phyloP scores from a whole-genome alignment of 1,284 basidiomycete species.

The Apiotrichum akiyoshidainum region DNA sequence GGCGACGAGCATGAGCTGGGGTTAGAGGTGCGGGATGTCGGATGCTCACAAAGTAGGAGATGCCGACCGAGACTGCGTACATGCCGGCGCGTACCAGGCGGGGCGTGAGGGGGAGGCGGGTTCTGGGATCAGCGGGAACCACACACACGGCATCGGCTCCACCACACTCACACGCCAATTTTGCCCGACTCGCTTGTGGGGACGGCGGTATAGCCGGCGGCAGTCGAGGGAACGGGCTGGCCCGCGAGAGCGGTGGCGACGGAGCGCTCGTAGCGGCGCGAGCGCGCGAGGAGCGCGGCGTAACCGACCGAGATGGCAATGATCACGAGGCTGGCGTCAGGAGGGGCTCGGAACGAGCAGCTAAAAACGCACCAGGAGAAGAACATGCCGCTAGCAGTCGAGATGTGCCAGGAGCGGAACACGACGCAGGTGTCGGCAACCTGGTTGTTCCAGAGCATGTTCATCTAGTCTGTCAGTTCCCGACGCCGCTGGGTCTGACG shows the following conservation, averaged over 20 bases:
- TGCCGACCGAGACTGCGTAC: conserved; percentile 42
- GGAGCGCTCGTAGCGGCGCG: conserved; percentile 34
- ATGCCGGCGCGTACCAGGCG: conserved; percentile 36
- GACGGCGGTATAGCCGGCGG: conserved; percentile 29
- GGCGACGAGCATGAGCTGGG: conserved; percentile 52
- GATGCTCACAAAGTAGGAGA: conserved; percentile 48
- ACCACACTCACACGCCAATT: conserved; percentile 32
- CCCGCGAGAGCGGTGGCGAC: conserved; percentile 32
- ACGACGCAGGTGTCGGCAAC: conserved; percentile 47
- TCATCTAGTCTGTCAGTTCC: conserved; percentile 37
- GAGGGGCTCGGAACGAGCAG: background rate
- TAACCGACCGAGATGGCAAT: conserved; percentile 42
- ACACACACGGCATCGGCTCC: background rate
- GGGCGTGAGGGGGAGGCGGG: conserved; percentile 21
- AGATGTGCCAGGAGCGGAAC: conserved; percentile 47
- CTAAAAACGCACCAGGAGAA: conserved; percentile 39
- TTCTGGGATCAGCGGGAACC: conserved; percentile 14
- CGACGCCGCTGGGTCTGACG: background rate
- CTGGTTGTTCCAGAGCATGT: conserved; percentile 52
- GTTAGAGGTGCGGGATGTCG: background rate
- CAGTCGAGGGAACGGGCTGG: conserved; percentile 17
- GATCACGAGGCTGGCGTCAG: conserved; percentile 32
- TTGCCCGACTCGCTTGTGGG: conserved; percentile 24
- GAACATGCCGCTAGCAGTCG: conserved; percentile 37
- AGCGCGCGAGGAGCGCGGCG: conserved; percentile 38